These are phyloP conservation scores for Alternaria arbusti DNA, from an alignment of 2,329 filamentous ascomycete genomes.

Conservation along the genomic window DNA sequence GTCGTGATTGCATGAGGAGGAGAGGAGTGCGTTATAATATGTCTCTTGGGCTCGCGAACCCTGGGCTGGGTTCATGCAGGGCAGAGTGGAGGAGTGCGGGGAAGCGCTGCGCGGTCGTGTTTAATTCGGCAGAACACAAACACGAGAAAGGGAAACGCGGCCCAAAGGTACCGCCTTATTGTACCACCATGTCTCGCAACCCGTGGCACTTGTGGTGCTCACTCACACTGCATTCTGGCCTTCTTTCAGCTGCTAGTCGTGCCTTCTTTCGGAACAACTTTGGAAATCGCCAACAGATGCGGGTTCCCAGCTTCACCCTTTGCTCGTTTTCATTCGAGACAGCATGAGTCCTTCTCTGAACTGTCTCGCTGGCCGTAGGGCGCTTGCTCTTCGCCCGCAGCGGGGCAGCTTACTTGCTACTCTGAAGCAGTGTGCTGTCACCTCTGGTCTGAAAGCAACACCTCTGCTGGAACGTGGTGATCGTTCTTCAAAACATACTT, in stretches of 20 bases:
- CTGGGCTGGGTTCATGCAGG: conserved; percentile 18
- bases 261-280: conserved; percentile 2
- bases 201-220: conserved; percentile 20
- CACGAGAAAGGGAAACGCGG: conserved; percentile 22
- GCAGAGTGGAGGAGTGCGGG: conserved; percentile 25
- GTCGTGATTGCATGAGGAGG: background rate
- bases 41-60: conserved; percentile 1
- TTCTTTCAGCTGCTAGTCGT: conserved; percentile 11
- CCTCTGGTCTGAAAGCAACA: conserved; percentile 23
- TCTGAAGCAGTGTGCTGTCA: conserved; percentile 26
- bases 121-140: conserved; percentile 29
- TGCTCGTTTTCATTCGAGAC: conserved; percentile 28
- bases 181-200: conserved; percentile 28
- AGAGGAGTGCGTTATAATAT: background rate
- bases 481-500: conserved; percentile 15
- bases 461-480: conserved; percentile 28
- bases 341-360: conserved; percentile 40
- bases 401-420: conserved; percentile 25
- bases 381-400: conserved; percentile 31
- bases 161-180: conserved; percentile 32
- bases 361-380: conserved; percentile 35
- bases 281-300: conserved; percentile 39
- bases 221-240: conserved; percentile 15
- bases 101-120: conserved; percentile 16
- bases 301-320: conserved; percentile 31